phyloP scores from a whole-genome alignment of 805 yeast genomes.

The Myxozyma monticola region DNA sequence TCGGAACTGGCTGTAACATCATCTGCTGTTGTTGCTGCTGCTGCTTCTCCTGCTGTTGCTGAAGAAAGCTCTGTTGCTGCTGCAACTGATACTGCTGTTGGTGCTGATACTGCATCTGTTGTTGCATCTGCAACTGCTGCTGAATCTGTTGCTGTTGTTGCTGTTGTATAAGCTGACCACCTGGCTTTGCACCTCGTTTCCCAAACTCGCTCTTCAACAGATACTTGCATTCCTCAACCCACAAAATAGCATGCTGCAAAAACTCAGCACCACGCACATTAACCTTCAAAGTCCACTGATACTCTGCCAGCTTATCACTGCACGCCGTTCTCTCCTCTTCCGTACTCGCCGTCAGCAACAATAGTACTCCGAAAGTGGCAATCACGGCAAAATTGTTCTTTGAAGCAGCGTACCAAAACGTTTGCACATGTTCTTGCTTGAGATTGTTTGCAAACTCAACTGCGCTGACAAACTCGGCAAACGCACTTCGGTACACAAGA shows the following conservation, averaged over 20 bases:
- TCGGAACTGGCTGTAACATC: slow-evolving; percentile 4
- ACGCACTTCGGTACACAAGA: slow-evolving; percentile 32
- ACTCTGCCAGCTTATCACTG: slow-evolving; percentile 31
- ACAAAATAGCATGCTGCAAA: slow-evolving; percentile 34
- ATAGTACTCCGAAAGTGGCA: slow-evolving; percentile 34
- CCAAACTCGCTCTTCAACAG: slow-evolving; percentile 27
- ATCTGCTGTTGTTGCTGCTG: slow-evolving; percentile 15
- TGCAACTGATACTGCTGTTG: no score
- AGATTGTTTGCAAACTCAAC: slow-evolving; percentile 33
- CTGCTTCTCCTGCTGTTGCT: no score
- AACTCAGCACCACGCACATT: slow-evolving; percentile 35
- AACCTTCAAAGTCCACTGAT: slow-evolving; percentile 33
- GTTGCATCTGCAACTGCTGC: not conserved
- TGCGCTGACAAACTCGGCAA: slow-evolving; percentile 33
- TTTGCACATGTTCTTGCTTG: slow-evolving; percentile 34
- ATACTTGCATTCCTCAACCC: slow-evolving; percentile 34
- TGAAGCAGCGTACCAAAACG: slow-evolving; percentile 36
- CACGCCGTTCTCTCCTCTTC: slow-evolving; percentile 27
- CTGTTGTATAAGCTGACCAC: not conserved
- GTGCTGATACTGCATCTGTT: slow-evolving; percentile 2
- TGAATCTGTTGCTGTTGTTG: slow-evolving; percentile 1
- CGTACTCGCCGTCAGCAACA: slow-evolving; percentile 29
- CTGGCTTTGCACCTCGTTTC: slow-evolving; percentile 2
- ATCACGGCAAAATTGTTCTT: slow-evolving; percentile 32
- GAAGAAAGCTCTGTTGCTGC: not conserved